Evolutionary conservation across 169 alveolate species (phyloP).

Genomic region (Theileria parva): DNA sequence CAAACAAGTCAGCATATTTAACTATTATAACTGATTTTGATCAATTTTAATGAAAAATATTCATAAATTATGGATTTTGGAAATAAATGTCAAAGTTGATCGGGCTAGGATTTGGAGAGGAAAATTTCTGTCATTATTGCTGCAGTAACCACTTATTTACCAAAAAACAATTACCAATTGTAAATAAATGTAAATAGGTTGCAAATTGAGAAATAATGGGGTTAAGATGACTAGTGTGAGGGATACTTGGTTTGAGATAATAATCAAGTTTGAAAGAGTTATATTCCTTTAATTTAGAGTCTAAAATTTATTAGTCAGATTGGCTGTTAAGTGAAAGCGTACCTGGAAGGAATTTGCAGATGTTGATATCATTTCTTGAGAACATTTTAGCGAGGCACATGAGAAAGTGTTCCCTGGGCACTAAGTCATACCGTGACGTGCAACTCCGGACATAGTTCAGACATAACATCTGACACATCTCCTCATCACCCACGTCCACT

Average conservation of each 20-base stretch:
- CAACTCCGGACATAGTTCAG: constrained; percentile 34
- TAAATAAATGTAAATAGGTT: too few species aligned
- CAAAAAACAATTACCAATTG: too few species aligned
- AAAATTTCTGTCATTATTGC: too few species aligned
- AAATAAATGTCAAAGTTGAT: too few species aligned
- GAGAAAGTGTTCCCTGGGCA: constrained; percentile 15
- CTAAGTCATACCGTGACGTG: neutral
- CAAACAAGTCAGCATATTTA: neutral
- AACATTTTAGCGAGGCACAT: constrained; percentile 34
- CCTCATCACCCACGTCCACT: neutral
- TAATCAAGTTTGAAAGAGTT: constrained; percentile 12
- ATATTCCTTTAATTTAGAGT: constrained; percentile 6
- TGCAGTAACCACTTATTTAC: too few species aligned
- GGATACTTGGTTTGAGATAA: constrained; percentile 37
- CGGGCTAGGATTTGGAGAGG: too few species aligned
- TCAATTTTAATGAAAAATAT: neutral
- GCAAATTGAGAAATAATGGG: neutral
- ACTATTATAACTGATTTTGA: neutral
- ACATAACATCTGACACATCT: constrained; percentile 49
- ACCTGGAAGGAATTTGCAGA: constrained; percentile 44
- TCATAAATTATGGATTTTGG: neutral
- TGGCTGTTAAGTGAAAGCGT: neutral
- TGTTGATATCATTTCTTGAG: neutral
- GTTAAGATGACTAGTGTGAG: neutral
- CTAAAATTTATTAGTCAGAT: neutral